Evolutionary conservation across 2,329 filamentous ascomycete genomes (phyloP), one percentile per base, ranked within the genome.

Genomic region (Aspergillus costaricaensis): DNA sequence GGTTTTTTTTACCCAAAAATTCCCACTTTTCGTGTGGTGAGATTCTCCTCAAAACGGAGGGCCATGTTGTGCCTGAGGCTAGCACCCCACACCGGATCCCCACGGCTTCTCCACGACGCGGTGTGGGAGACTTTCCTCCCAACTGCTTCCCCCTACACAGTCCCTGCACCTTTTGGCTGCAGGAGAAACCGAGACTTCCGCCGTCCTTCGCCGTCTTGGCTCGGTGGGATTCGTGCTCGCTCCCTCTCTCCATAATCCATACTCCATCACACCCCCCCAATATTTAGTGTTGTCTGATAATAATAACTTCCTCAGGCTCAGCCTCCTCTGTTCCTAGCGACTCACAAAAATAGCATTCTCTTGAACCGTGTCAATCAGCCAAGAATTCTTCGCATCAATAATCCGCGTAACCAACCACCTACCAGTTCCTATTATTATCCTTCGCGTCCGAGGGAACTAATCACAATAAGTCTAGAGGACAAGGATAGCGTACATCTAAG

Each of bases 71-170:
- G 23, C 49, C 50, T 53, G 57, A 56, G 52, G 53, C 38, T 25
- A 23, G 7, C 38, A 51, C 53, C 58, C 53, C 58, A 60, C 58
- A 52, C 43, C 36, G 47, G 25, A 47, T 47, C 53, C 53, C 53
- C 53, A 55, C 53, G 39, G n/a, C 47, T 19, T 53, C 39, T 55
- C 25, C 43, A 47, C 43, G 36, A 47, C 43, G 47, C 23, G 9
- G 25, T 50, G 47, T 50, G 47, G 47, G 47, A 50, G 32, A 50
- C 5, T 32, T 50, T 50, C 47, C 47, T 50, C 21, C 39, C 39
- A 44, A 44, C 10, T 19, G 19, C 17, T 21, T 44, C 4, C 32
- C 41, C n/a, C 41, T 21, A 21, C 21, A 9, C 39, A 43, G 39
- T 43, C 25, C 25, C 47, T 30, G 25, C 23, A 50, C 25, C 21